These are phyloP conservation scores for Senna tora DNA, from an alignment of 306 rosid genomes.

Conservation along the genomic window DNA sequence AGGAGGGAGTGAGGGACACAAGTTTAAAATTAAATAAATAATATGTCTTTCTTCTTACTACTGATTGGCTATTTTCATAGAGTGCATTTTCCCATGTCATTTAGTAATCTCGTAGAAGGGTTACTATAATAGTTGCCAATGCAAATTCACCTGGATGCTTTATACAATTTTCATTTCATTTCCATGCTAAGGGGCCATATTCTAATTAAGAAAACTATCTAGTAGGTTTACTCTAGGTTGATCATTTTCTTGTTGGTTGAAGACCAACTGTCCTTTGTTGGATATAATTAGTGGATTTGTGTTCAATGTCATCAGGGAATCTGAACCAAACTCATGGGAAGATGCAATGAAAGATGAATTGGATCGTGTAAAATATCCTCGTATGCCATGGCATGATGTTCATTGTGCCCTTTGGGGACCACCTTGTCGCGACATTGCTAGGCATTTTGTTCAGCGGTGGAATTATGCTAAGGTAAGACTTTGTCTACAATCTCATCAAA, in stretches of 20 bases:
- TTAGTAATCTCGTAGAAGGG: background rate
- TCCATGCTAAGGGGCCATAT: slow-evolving; percentile 15
- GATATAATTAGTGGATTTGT: slow-evolving; percentile 24
- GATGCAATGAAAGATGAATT: slow-evolving; percentile 97
- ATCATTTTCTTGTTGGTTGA: slow-evolving; percentile 22
- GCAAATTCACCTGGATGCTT: slow-evolving; percentile 20
- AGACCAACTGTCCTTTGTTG: slow-evolving; percentile 18
- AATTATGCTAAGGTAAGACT: slow-evolving; percentile 90
- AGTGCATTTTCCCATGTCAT: slow-evolving; percentile 11
- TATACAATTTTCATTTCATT: background rate
- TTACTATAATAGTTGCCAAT: background rate
- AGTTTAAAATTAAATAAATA: background rate
- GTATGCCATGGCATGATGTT: slow-evolving; percentile 99
- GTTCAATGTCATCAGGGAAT: slow-evolving; percentile 64
- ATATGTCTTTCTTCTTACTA: background rate
- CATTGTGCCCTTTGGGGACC: slow-evolving; percentile 99
- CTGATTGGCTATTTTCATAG: background rate
- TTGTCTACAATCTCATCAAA: slow-evolving; percentile 27
- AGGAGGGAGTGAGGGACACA: background rate
- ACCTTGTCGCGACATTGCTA: slow-evolving; percentile 96
- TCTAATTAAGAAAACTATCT: slow-evolving; percentile 19
- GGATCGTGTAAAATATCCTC: slow-evolving; percentile 86
- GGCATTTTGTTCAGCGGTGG: slow-evolving; percentile 99
- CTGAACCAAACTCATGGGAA: slow-evolving; percentile 99
- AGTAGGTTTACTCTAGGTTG: slow-evolving; percentile 23